phyloP scores from a whole-genome alignment of 805 yeast species.

The Limtongia smithiae region DNA sequence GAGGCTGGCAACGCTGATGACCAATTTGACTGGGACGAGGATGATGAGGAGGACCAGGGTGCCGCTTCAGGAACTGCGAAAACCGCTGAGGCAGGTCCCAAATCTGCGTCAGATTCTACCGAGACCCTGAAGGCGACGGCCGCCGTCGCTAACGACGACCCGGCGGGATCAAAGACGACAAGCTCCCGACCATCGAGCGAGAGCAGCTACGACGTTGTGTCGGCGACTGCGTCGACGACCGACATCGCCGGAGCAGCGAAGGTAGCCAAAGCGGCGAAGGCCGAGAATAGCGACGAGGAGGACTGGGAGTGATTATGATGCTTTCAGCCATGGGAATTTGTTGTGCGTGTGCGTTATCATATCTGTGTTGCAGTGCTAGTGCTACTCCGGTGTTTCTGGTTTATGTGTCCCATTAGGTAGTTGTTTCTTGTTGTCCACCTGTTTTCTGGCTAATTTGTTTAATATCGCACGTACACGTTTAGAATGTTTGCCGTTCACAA shows the following conservation, averaged over 20 bases:
- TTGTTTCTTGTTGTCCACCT: too few relatives aligned
- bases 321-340: not conserved
- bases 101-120: constrained; percentile 16
- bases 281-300: constrained; percentile 49
- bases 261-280: constrained; percentile 21
- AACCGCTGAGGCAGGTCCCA: not conserved
- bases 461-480: too few relatives aligned
- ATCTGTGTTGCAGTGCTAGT: too few relatives aligned
- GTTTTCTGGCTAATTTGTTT: too few relatives aligned
- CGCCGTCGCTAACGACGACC: constrained; percentile 3
- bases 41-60: constrained; percentile 43
- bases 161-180: constrained; percentile 14
- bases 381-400: not conserved
- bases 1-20: constrained; percentile 41
- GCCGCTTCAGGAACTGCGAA: constrained; percentile 29
- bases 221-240: constrained; percentile 39
- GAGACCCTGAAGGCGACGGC: constrained; percentile 15
- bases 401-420: too few relatives aligned
- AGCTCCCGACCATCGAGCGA: constrained; percentile 41
- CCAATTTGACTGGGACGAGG: constrained; percentile 45
- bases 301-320: constrained; percentile 50
- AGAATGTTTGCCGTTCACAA: too few relatives aligned
- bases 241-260: constrained; percentile 33
- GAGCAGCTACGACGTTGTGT: constrained; percentile 42
- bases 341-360: too few relatives aligned